Evolutionary conservation across 176 grass and related monocot genomes (phyloP), one percentile per base, ranked within the genome.

Genomic region (Rhynchospora breviuscula): DNA sequence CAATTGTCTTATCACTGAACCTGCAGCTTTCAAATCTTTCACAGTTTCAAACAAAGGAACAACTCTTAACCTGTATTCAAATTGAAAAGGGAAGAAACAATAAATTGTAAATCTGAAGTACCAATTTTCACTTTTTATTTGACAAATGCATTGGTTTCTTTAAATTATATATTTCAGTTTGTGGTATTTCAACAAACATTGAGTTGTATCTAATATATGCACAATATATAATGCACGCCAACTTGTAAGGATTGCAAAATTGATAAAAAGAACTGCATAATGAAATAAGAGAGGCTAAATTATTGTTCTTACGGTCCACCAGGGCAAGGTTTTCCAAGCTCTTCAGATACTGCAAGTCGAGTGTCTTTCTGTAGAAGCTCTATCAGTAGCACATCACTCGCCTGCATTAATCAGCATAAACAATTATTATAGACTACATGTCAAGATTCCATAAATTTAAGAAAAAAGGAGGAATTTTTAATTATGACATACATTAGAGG

Each of bases 361-460:
- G 90, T 91, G 78, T 98, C 95, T 74, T 98, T 98, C 84, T 98
- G 95, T 88, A 98, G 35, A 85, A 98, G 80, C 86, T 98, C 95
- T 26, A 98, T 89, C 5, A 93, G 89, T 31, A 98, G 89, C 65
- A 98, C 95, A 83, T 98, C 92, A 82, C 95, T 98, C 72, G 92
- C 95, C 95, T 98, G 70, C 49, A 87, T 10, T 10, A 43, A 81
- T 59, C 10, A 47, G 47, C 10, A 82, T 49, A 69, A 25, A 61
- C 14, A 75, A 84, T 59, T 76, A 75, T 52, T 8, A 79, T 7
- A 10, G 13, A 71, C 80, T 46, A 52, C 12, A 78, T 26, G 40
- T 10, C 10, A 33, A 54, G 75, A 85, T 18, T 25, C 8, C 14
- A 89, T 48, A 29, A 57, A 71, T 61, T 51, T 8, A 69, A 60